phyloP scores from a whole-genome alignment of 805 yeast genomes.

The Naumovozyma baii region DNA sequence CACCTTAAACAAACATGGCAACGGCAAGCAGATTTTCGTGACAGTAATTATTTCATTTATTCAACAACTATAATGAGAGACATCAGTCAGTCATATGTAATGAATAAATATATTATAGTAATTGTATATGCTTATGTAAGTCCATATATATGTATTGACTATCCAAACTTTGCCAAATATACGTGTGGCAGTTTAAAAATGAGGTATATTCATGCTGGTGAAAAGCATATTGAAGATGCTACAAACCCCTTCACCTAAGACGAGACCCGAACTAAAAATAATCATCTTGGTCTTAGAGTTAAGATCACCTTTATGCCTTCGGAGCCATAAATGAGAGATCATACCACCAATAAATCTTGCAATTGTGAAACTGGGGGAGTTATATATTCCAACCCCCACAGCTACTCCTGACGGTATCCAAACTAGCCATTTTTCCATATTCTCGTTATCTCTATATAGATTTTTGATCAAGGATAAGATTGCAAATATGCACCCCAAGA shows the following conservation, averaged over 20 bases:
- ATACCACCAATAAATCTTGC: constrained; percentile 90
- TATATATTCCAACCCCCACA: constrained; percentile 93
- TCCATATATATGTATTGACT: neutral
- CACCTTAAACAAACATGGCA: too few relatives aligned
- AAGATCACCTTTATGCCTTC: constrained; percentile 29
- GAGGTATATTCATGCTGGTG: constrained; percentile 60
- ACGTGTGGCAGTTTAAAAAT: constrained; percentile 30
- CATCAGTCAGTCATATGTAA: neutral
- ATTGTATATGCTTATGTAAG: neutral
- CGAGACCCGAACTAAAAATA: constrained; percentile 84
- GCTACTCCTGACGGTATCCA: constrained; percentile 92
- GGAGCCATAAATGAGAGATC: constrained; percentile 49
- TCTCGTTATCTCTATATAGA: constrained; percentile 36
- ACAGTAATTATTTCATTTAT: too few relatives aligned
- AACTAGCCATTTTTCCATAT: constrained; percentile 31
- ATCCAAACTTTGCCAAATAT: too few relatives aligned
- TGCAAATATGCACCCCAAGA: constrained; percentile 62
- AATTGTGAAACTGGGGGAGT: constrained; percentile 84
- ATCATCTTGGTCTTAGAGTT: constrained; percentile 63
- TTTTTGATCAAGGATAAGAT: constrained; percentile 56
- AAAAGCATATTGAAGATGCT: constrained; percentile 74
- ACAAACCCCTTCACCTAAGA: constrained; percentile 86
- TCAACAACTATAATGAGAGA: too few relatives aligned
- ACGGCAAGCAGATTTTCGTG: too few relatives aligned
- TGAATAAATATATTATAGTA: too few relatives aligned